Evolutionary conservation across 495 filamentous ascomycete genomes (phyloP), one percentile per base, ranked within the genome.

Genomic region (Zalerion maritima): DNA sequence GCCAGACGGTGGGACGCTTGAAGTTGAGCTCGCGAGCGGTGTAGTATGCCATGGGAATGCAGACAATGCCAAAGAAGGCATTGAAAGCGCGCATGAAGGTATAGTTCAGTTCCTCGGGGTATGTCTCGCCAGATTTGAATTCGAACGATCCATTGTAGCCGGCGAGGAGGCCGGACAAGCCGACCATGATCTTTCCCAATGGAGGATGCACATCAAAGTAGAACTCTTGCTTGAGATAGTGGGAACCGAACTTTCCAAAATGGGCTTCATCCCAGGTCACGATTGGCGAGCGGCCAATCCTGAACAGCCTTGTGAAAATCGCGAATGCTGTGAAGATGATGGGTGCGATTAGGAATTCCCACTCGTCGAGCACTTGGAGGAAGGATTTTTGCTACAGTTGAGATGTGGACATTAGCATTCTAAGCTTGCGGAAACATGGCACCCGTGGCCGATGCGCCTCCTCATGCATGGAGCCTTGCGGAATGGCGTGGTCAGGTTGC

Each of bases 91-190:
- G 78, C 89, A 97, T 97, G 50, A 93, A 94, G 35, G 86, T 91
- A 52, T 94, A 97, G 63, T 97, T 79, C 46, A 97, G 63, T 45
- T 94, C 84, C 38, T 73, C 68, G 1, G 89, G 89, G 47, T 97
- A 97, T 24, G 67, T 81, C 52, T 96, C 89, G 43, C 89, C 89
- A 14, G 87, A 94, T 53, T 97, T 97, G 72, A 97, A 97, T 54
- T 96, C 91, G 58, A 97, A 97, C 1, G 91, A 93, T 19, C 89
- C 89, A 69, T 97, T 97, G 64, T 97, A 97, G 29, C 87, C 87
- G 20, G 89, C 89, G 31, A 97, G 62, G 43, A 85, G 87, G 42
- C 89, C 89, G 8, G 89, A 96, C 31, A 97, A 68, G 25, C 89
- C 89, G 37, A 97, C 91, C 14, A 97, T 70, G 71, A 97, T 94